Conservation (phyloP, 177 flowering plant species). For the Vitis hybrid region DNA sequence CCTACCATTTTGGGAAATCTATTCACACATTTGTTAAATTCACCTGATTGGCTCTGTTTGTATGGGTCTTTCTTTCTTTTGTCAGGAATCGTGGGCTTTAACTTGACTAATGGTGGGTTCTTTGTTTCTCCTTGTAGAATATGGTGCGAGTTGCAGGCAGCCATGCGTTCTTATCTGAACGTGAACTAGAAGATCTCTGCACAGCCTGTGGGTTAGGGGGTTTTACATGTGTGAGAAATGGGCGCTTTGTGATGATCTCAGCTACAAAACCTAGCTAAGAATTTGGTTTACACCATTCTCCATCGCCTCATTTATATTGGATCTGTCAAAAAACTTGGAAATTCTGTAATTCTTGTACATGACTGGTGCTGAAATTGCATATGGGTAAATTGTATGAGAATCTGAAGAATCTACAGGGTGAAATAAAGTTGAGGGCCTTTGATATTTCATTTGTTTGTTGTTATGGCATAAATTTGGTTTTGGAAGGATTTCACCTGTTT, state of each 20-base stretch:
- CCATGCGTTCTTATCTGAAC: slow-evolving; percentile 52
- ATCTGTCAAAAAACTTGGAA: too few relatives aligned
- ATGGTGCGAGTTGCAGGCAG: slow-evolving; percentile 46
- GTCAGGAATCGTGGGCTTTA: background rate
- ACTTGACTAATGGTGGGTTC: background rate
- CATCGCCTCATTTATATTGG: background rate
- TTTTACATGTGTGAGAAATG: slow-evolving; percentile 55
- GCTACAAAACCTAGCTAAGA: slow-evolving; percentile 65
- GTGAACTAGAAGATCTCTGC: slow-evolving; percentile 84
- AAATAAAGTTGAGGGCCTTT: too few relatives aligned
- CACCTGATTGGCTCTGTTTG: too few relatives aligned
- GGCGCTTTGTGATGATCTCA: slow-evolving; percentile 72
- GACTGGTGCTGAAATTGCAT: too few relatives aligned
- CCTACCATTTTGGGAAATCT: too few relatives aligned
- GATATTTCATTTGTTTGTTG: too few relatives aligned
- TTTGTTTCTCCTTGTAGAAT: slow-evolving; percentile 36
- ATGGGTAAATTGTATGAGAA: too few relatives aligned
- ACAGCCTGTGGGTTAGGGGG: slow-evolving; percentile 67
- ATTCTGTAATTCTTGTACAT: too few relatives aligned
- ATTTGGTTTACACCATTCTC: background rate
- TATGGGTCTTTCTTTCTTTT: background rate
- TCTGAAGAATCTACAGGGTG: too few relatives aligned
- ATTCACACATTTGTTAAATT: too few relatives aligned
- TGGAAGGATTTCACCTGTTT: too few relatives aligned
- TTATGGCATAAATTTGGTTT: too few relatives aligned